phyloP scores from a whole-genome alignment of 1,139 yeast genomes.

The Debaryomyces sp. region DNA sequence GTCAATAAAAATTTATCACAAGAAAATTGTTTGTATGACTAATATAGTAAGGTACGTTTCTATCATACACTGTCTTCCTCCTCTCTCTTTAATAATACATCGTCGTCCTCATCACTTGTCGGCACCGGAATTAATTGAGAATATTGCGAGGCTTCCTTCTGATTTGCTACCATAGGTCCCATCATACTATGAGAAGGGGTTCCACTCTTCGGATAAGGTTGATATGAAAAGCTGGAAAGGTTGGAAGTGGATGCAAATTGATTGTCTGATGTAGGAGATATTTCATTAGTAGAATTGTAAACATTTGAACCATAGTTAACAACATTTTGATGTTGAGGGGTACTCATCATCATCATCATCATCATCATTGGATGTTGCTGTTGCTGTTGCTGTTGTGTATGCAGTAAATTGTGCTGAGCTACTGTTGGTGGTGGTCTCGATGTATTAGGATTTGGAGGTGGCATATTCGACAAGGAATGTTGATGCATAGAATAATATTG shows the following conservation, averaged over 20 bases:
- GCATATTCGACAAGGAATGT: conserved; percentile 25
- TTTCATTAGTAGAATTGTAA: conserved; percentile 12
- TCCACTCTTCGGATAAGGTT: conserved; percentile 5
- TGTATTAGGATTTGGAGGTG: conserved; percentile 23
- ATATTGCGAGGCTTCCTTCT: conserved; percentile 2
- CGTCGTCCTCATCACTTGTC: conserved; percentile 6
- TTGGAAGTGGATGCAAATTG: conserved; percentile 14
- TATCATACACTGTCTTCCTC: conserved; percentile 3
- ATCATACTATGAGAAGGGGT: conserved; percentile 1
- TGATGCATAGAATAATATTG: conserved; percentile 25
- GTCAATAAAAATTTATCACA: not conserved
- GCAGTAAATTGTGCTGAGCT: conserved; percentile 16
- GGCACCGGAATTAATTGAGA: conserved; percentile 1
- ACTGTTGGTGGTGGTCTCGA: conserved; percentile 10
- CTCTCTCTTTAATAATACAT: not conserved
- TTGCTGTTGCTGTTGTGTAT: conserved; percentile 18
- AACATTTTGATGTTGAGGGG: conserved; percentile 42
- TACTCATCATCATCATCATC: conserved; percentile 47
- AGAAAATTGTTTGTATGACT: not conserved
- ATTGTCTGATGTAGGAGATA: conserved; percentile 15
- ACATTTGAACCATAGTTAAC: conserved; percentile 17
- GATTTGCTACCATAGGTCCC: not conserved
- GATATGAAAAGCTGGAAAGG: conserved; percentile 2
- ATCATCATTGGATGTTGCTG: conserved; percentile 20
- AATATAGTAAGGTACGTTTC: not conserved